Evolutionary conservation across 2,329 filamentous ascomycete species (phyloP), one percentile per base, ranked within the genome.

Genomic region (Stachybotrys echinatus): DNA sequence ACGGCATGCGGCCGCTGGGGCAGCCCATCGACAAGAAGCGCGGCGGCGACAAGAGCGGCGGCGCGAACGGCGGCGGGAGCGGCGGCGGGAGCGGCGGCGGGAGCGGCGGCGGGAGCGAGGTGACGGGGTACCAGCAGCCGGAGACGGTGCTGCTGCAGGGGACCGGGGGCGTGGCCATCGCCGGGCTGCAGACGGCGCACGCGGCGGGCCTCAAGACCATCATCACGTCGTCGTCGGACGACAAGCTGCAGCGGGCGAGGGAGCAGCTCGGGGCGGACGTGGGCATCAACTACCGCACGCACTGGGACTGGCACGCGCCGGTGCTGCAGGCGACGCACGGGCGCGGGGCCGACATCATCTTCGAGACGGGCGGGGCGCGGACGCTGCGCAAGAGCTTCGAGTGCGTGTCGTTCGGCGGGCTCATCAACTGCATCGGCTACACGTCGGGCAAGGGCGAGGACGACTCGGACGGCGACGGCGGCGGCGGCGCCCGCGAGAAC

Each of bases 1-100:
- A 85, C 63, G 76, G 79, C 43, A 77, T 82, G 68, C 69, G 77
- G 22, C 77, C 79, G 0, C 58, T 80, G 0, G 79, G 79, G 1
- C 66, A 78, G 47, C 71, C 74, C 4, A 50, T 60, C 18, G 60
- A 64, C 20, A 50, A 53, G 1, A 20, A 21, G 14, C n/a, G n/a
- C n/a, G n/a, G n/a, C n/a, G 53, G 59, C 21, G 37, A 45, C 21
- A 19, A 44, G 4, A 21, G 22, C 50, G 73, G 74, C 2, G 76
- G 75, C 0, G 47, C 37, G 1, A 48, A 34, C 37, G 47, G 51
- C 42, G 8, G 21, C 8, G 19, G 22, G 14, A 19, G 23, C 12
- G 14, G 45, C n/a, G 20, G 27, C 20, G 51, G 19, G 19, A 50
- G 44, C 23, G 40, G 23, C n/a, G 39, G 12, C 20, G 47, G 49